Evolutionary conservation across 2,329 filamentous ascomycete species (phyloP).

Genomic region (Aureobasidium leucospermi): DNA sequence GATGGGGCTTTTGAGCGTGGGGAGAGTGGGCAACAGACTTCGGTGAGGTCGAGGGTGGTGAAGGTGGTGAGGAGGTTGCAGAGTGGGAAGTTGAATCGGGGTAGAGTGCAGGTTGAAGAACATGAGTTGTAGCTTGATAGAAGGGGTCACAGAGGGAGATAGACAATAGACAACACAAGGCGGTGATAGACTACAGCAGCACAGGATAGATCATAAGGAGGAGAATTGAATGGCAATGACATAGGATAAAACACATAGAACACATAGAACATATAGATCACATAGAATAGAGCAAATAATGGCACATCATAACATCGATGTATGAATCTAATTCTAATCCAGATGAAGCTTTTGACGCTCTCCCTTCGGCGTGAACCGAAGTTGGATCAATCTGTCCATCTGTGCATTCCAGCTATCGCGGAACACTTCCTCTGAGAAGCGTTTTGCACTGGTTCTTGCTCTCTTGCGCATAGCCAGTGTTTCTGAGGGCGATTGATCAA

Average conservation of each 20-base stretch:
- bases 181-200: no score
- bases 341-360: conserved; percentile 7
- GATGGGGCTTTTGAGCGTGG: conserved; percentile 11
- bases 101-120: background rate
- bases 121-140: background rate
- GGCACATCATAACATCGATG: background rate
- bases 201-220: background rate
- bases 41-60: background rate
- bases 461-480: conserved; percentile 66
- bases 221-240: no score
- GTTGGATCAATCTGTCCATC: conserved; percentile 60
- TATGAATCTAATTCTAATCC: background rate
- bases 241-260: no score
- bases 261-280: no score
- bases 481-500: conserved; percentile 57
- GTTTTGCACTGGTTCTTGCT: conserved; percentile 67
- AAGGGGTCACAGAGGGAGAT: background rate
- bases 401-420: conserved; percentile 68
- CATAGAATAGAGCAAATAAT: no score
- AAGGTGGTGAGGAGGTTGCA: conserved; percentile 3
- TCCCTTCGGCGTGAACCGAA: background rate
- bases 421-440: conserved; percentile 88
- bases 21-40: background rate
- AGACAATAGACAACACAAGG: no score
- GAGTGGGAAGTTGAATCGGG: background rate